Base-by-base conservation (phyloP, 345 rosid species). In the Isatis tinctoria region DNA sequence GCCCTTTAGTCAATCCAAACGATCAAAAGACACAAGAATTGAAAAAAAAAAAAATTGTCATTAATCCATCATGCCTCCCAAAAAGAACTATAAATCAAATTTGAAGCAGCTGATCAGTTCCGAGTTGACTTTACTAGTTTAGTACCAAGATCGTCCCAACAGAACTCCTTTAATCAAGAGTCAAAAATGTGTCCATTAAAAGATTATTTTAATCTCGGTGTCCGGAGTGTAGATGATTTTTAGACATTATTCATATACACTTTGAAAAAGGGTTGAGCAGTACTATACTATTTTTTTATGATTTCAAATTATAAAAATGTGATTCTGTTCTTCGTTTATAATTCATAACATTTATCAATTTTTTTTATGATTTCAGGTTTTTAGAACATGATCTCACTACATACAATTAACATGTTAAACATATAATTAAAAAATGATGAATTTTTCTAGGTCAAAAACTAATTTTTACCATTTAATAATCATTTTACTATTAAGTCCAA, bases 1-100 rank as follows among this genome's bases (percentile, higher is more conserved):
- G 30, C 24, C 48, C 26, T 60, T 66, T 53, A 60, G 41, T 43
- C 57, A 75, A 66, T 74, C 57, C 66, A 47, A 65, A 33, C n/a
- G 58, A 56, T 63, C 56, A 43, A 53, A 64, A 56, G 40, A 40
- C 14, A 51, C 4, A 14, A 41, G 17, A 26, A 49, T 24, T 36
- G n/a, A 10, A 22, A 22, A 22, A 22, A 22, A 22, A 10, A 0
- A 28, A 26, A 37, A 5, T 37, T 39, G 26, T n/a, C 37, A 24
- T 18, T 18, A 30, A 30, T 35, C 28, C 10, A 36, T 60, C 53
- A 16, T 26, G 49, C 67, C 28, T 72, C 69, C 20, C 44, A 52
- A 72, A 63, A 63, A 63, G 20, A 22, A 40, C 13, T 63, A 13
- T 72, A 61, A 40, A 32, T 41, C 45, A 53, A 41, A 20, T 53